These are phyloP conservation scores for Poterioochromonas sp. DNA, from an alignment of 352 stramenopile genomes.

Conservation along the genomic window DNA sequence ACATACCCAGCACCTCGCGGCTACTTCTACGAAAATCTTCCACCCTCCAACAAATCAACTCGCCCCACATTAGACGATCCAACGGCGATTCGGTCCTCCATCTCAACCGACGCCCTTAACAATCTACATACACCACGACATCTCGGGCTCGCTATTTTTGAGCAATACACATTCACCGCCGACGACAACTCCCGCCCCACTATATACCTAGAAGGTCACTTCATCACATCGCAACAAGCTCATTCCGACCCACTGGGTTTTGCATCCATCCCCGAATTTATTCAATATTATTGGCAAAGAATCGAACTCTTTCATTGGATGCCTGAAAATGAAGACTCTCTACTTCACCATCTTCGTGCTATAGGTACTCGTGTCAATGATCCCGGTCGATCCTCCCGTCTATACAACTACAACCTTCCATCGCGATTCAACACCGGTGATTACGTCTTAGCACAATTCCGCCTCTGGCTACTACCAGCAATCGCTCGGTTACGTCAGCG, in stretches of 20 bases:
- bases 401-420: slow-evolving; percentile 8
- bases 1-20: slow-evolving; percentile 23
- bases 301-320: slow-evolving; percentile 19
- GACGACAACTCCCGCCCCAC: background rate
- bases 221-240: slow-evolving; percentile 26
- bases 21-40: slow-evolving; percentile 29
- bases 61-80: slow-evolving; percentile 23
- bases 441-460: background rate
- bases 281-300: slow-evolving; percentile 22
- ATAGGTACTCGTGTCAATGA: background rate
- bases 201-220: slow-evolving; percentile 25
- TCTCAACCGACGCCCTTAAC: slow-evolving; percentile 17
- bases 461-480: slow-evolving; percentile 8
- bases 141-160: slow-evolving; percentile 3
- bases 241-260: background rate
- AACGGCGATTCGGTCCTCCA: slow-evolving; percentile 25
- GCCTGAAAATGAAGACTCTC: slow-evolving; percentile 14
- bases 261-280: slow-evolving; percentile 22
- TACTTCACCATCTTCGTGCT: slow-evolving; percentile 8
- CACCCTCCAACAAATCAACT: slow-evolving; percentile 22
- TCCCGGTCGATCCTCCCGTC: background rate
- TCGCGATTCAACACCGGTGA: background rate
- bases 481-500: slow-evolving; percentile 14
- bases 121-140: slow-evolving; percentile 20
- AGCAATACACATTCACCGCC: background rate